Conservation (phyloP, 306 rosid species). For the Castanea crenata region DNA sequence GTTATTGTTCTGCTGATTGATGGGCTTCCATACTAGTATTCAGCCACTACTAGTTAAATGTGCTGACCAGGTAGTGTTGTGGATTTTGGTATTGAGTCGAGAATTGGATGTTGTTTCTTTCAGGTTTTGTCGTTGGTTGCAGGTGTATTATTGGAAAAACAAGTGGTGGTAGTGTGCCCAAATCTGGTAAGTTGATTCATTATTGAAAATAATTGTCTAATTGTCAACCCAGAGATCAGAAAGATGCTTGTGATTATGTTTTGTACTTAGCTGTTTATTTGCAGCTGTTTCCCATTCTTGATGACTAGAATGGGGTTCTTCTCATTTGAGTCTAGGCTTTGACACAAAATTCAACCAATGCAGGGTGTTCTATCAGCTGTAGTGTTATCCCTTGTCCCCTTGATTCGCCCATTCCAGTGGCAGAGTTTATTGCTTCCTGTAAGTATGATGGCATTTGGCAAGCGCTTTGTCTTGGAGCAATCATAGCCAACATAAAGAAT, state of each 20-base stretch:
- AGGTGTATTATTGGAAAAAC: constrained; percentile 86
- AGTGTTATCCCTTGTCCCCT: constrained; percentile 73
- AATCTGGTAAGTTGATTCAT: constrained; percentile 59
- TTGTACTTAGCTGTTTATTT: constrained; percentile 6
- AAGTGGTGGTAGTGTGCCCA: constrained; percentile 68
- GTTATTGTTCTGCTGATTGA: background rate
- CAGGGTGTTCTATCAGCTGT: constrained; percentile 88
- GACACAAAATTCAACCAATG: constrained; percentile 38
- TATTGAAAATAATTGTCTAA: constrained; percentile 9
- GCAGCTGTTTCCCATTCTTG: constrained; percentile 12
- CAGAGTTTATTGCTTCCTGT: constrained; percentile 95
- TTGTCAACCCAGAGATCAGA: constrained; percentile 8
- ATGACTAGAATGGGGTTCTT: background rate
- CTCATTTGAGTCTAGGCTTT: constrained; percentile 13
- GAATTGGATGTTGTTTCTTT: constrained; percentile 30
- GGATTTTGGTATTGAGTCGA: background rate
- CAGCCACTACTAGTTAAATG: background rate
- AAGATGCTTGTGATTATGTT: constrained; percentile 23
- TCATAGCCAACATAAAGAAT: background rate
- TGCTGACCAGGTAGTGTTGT: background rate
- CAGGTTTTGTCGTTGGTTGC: constrained; percentile 71
- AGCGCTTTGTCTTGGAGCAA: constrained; percentile 4
- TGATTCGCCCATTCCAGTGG: constrained; percentile 97
- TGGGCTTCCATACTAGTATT: background rate
- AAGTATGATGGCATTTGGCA: constrained; percentile 38